phyloP scores from a whole-genome alignment of 2,329 filamentous ascomycete genomes.

The Tolypocladium tropicale region DNA sequence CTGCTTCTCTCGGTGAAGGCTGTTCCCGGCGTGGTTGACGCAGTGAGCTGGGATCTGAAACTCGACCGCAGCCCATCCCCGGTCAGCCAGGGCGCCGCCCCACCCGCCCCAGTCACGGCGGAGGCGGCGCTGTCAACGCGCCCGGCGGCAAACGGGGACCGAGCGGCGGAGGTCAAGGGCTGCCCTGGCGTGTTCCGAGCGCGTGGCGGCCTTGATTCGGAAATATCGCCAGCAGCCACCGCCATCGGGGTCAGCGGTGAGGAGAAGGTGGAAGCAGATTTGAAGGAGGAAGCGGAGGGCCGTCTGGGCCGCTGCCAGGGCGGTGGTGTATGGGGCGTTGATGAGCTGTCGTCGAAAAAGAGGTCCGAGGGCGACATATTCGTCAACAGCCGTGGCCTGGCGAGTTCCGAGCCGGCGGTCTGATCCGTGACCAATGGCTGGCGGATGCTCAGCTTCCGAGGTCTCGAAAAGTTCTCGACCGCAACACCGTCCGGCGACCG shows the following conservation, averaged over 20 bases:
- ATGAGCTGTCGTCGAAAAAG: constrained; percentile 17
- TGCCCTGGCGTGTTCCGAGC: constrained; percentile 16
- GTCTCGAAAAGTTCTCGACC: constrained; percentile 50
- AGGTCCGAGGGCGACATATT: constrained; percentile 18
- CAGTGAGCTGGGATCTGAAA: constrained; percentile 44
- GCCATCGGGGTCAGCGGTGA: constrained; percentile 30
- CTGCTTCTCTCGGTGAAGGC: constrained; percentile 74
- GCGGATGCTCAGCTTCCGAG: constrained; percentile 42
- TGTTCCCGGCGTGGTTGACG: constrained; percentile 48
- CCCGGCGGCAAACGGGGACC: constrained; percentile 14
- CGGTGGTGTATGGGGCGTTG: constrained; percentile 14
- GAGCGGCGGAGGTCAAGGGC: constrained; percentile 13
- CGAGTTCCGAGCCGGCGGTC: constrained; percentile 15
- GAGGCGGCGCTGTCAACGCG: constrained; percentile 27
- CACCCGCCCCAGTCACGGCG: constrained; percentile 19
- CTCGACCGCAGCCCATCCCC: constrained; percentile 45
- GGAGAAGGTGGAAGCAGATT: constrained; percentile 34
- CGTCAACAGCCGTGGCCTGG: constrained; percentile 18
- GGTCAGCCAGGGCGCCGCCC: constrained; percentile 33
- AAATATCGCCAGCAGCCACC: constrained; percentile 29
- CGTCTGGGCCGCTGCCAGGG: constrained; percentile 34
- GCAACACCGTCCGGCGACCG: constrained; percentile 24
- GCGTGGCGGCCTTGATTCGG: constrained; percentile 21
- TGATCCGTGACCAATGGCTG: constrained; percentile 19
- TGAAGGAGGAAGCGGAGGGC: constrained; percentile 36